Evolutionary conservation across 73 alveolate genomes (phyloP).

Genomic region (Paramecium caudatum): DNA sequence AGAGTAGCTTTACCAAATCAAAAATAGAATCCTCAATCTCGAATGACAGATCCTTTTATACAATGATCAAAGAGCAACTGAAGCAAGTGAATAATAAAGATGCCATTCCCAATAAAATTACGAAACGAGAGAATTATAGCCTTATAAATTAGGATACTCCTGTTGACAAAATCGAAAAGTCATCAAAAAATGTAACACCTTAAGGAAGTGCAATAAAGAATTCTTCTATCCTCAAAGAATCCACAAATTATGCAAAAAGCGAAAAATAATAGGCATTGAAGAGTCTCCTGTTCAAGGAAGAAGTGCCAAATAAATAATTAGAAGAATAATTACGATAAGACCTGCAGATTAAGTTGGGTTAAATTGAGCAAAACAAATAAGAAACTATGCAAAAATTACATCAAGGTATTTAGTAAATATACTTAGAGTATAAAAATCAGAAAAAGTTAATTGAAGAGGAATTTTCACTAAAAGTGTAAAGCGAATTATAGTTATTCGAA

Average conservation of each 20-base stretch:
- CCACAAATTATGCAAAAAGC: neutral
- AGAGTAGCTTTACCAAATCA: neutral
- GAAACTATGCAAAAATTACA: neutral
- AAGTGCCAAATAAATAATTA: neutral
- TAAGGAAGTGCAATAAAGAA: slow-evolving; percentile 15
- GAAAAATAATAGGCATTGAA: slow-evolving; percentile 18
- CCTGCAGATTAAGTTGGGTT: neutral
- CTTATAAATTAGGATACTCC: neutral
- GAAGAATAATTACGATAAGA: neutral
- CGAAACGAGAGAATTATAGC: neutral
- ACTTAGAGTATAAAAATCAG: neutral
- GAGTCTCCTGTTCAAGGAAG: neutral
- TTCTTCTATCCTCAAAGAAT: neutral
- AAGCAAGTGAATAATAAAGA: slow-evolving; percentile 36
- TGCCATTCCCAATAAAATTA: neutral
- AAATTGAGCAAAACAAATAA: slow-evolving; percentile 2
- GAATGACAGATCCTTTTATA: slow-evolving; percentile 45
- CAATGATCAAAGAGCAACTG: neutral
- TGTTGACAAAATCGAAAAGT: neutral
- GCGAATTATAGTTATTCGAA: slow-evolving; percentile 39
- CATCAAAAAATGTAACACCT: slow-evolving; percentile 24
- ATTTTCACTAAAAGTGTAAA: neutral
- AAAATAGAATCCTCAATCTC: slow-evolving; percentile 28
- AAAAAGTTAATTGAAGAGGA: neutral
- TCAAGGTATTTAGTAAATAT: neutral